Percentiles rank a stretch among this genome's conserved stretches.
phyloP scores from a whole-genome alignment of 2,329 filamentous ascomycete species.

The Aplosporella prunicola region DNA sequence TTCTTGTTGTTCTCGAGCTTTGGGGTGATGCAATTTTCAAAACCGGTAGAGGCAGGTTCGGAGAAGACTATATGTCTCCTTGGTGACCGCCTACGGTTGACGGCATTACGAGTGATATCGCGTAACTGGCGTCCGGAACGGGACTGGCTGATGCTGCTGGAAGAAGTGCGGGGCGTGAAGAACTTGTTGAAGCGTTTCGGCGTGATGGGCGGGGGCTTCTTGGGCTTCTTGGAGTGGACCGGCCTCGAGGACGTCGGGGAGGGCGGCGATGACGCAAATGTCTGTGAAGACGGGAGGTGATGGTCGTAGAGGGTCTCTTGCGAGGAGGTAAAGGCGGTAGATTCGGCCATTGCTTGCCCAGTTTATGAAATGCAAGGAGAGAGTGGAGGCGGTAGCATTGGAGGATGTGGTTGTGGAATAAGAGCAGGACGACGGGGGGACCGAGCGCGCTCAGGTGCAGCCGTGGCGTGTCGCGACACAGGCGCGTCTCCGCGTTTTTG shows the following conservation, averaged over 20 bases:
- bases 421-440: slow-evolving; percentile 6
- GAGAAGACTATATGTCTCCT: slow-evolving; percentile 32
- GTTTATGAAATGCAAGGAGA: slow-evolving; percentile 9
- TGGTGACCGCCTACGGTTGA: slow-evolving; percentile 30
- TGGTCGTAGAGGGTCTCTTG: slow-evolving; percentile 7
- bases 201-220: slow-evolving; percentile 40
- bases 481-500: slow-evolving; percentile 9
- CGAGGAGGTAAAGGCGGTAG: slow-evolving; percentile 1
- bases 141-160: slow-evolving; percentile 12
- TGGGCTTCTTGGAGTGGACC: slow-evolving; percentile 26
- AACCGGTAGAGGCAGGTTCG: slow-evolving; percentile 17
- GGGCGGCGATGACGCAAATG: slow-evolving; percentile 25
- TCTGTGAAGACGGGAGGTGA: slow-evolving; percentile 6
- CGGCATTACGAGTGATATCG: slow-evolving; percentile 39
- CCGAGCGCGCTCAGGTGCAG: slow-evolving; percentile 7
- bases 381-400: slow-evolving; percentile 1
- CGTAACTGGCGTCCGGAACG: slow-evolving; percentile 38
- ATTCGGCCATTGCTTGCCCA: slow-evolving; percentile 5
- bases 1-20: slow-evolving; percentile 22
- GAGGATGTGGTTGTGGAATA: slow-evolving; percentile 1
- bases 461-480: slow-evolving; percentile 3
- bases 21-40: slow-evolving; percentile 24
- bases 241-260: slow-evolving; percentile 20
- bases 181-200: slow-evolving; percentile 43
- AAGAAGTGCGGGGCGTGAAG: slow-evolving; percentile 35